Percentiles rank a stretch among this genome's conserved stretches.
These are phyloP conservation scores for Kuraishia floccosa DNA, from an alignment of 805 yeast genomes.

Conservation along the genomic window DNA sequence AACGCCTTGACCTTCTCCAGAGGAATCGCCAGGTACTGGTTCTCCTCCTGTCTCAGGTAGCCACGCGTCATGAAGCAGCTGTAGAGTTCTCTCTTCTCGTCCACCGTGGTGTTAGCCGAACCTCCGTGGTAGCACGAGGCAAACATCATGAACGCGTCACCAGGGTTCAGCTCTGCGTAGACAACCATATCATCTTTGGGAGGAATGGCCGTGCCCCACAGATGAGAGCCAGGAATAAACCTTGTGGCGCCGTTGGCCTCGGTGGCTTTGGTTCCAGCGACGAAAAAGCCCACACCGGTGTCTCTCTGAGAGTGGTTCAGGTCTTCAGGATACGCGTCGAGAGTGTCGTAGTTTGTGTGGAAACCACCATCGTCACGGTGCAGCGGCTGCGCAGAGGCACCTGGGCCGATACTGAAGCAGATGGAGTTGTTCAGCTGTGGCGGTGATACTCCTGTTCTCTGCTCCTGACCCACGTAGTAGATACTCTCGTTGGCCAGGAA, in stretches of 20 bases:
- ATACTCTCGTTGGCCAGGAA: slow-evolving; percentile 3
- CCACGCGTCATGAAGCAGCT: slow-evolving; percentile 14
- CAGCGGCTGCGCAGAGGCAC: slow-evolving; percentile 14
- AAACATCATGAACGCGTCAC: slow-evolving; percentile 15
- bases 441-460: slow-evolving; percentile 8
- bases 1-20: slow-evolving; percentile 7
- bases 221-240: slow-evolving; percentile 18
- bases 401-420: slow-evolving; percentile 15
- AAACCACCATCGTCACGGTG: slow-evolving; percentile 18
- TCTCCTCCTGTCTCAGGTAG: slow-evolving; percentile 15
- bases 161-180: slow-evolving; percentile 14
- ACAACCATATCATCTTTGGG: slow-evolving; percentile 12
- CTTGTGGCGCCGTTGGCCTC: slow-evolving; percentile 20
- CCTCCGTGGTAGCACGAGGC: slow-evolving; percentile 17
- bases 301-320: slow-evolving; percentile 8
- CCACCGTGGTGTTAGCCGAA: slow-evolving; percentile 10
- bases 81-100: slow-evolving; percentile 11
- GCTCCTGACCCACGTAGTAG: slow-evolving; percentile 5
- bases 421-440: slow-evolving; percentile 15
- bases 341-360: slow-evolving; percentile 12
- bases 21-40: slow-evolving; percentile 11
- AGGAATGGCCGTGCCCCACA: slow-evolving; percentile 14
- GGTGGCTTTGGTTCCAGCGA: slow-evolving; percentile 15
- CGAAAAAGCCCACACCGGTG: slow-evolving; percentile 11
- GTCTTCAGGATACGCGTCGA: slow-evolving; percentile 5